These are phyloP conservation scores for Platismatia glauca DNA, from an alignment of 495 filamentous ascomycete genomes.

Conservation along the genomic window DNA sequence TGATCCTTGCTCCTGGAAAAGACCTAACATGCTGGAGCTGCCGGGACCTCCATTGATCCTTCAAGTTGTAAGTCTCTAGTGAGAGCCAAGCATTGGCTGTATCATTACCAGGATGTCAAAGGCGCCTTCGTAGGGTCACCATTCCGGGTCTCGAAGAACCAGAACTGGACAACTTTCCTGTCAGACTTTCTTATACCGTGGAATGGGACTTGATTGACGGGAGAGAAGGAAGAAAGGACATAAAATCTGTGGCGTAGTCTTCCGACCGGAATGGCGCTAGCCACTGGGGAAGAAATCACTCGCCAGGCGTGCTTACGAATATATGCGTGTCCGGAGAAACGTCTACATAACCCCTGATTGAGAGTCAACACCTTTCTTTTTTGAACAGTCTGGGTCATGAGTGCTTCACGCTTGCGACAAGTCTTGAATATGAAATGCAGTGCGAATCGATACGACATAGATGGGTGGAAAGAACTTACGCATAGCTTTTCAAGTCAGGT, in stretches of 20 bases:
- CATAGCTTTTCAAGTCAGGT: neutral
- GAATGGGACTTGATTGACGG: neutral
- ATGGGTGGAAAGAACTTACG: constrained; percentile 19
- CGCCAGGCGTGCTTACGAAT: neutral
- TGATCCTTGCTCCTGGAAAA: constrained; percentile 57
- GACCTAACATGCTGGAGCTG: constrained; percentile 51
- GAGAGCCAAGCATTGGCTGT: neutral
- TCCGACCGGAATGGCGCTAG: constrained; percentile 28
- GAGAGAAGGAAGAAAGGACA: neutral
- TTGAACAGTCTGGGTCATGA: neutral
- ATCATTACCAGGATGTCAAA: constrained; percentile 35
- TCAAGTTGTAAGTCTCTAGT: neutral
- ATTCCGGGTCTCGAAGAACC: constrained; percentile 44
- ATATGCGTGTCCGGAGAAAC: constrained; percentile 38
- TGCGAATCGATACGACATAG: neutral
- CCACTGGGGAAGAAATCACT: neutral
- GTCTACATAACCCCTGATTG: constrained; percentile 42
- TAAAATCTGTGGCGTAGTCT: too few relatives aligned
- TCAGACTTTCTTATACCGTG: neutral
- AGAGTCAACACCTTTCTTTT: neutral
- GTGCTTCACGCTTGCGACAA: neutral
- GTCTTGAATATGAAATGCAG: neutral
- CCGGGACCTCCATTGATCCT: constrained; percentile 52
- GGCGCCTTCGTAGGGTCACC: constrained; percentile 41
- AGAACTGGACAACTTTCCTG: constrained; percentile 25